Percentiles rank a stretch among this genome's conserved stretches.
These are phyloP conservation scores for Solanum paucissectum DNA, from an alignment of 257 asterid genomes.

Conservation along the genomic window DNA sequence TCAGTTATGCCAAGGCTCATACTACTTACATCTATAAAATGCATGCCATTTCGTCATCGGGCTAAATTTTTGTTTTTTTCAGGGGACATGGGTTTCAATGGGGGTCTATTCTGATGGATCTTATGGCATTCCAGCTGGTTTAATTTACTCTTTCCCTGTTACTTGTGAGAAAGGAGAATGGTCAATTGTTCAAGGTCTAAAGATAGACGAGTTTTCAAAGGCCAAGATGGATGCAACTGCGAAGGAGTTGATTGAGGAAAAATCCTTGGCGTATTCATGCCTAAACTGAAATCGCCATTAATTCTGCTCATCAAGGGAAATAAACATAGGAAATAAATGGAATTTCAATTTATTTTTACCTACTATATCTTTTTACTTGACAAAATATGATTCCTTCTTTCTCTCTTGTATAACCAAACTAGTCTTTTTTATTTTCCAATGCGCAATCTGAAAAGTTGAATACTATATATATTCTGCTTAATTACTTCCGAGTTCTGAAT, in stretches of 20 bases:
- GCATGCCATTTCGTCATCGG: not conserved
- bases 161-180: slow-evolving; percentile 75
- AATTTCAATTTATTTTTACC: not conserved
- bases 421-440: not conserved
- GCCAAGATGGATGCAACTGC: slow-evolving; percentile 61
- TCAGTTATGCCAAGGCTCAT: not conserved
- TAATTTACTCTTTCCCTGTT: slow-evolving; percentile 76
- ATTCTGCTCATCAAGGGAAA: not conserved
- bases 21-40: not conserved
- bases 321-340: not conserved
- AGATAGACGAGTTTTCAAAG: slow-evolving; percentile 61
- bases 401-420: not conserved
- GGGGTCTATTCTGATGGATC: slow-evolving; percentile 88
- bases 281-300: slow-evolving; percentile 17
- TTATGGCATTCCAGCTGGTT: slow-evolving; percentile 55
- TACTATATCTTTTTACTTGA: not conserved
- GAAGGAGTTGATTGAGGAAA: slow-evolving; percentile 61
- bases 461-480: not conserved
- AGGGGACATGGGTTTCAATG: slow-evolving; percentile 90
- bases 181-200: slow-evolving; percentile 75
- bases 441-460: not conserved
- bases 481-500: no score
- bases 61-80: not conserved
- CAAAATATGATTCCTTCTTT: not conserved
- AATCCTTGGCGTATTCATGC: slow-evolving; percentile 54